Percentiles rank a stretch among this genome's conserved stretches.
Evolutionary conservation across 192 early-diverging fungal species (phyloP).

Genomic region (Spizellomyces punctatus): DNA sequence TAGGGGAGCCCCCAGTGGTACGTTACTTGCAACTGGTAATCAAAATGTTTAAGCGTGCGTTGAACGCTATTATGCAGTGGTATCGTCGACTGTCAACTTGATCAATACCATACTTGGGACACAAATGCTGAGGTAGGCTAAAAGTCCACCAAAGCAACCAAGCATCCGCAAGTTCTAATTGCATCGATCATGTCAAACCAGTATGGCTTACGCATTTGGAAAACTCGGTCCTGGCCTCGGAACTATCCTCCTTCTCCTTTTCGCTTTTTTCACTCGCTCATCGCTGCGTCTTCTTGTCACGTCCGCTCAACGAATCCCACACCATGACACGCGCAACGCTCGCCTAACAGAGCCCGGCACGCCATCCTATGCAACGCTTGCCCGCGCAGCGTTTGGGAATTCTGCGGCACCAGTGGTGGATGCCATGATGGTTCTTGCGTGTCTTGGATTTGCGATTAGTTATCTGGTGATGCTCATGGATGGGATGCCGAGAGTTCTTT

Average conservation of each 20-base stretch:
- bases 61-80: slow-evolving; percentile 2
- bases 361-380: slow-evolving; percentile 48
- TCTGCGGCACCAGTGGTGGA: slow-evolving; percentile 79
- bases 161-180: not conserved
- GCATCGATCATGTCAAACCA: not conserved
- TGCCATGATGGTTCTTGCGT: slow-evolving; percentile 80
- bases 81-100: slow-evolving; percentile 72
- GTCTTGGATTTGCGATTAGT: slow-evolving; percentile 84
- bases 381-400: slow-evolving; percentile 65
- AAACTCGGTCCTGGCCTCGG: slow-evolving; percentile 73
- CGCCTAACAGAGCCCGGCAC: slow-evolving; percentile 57
- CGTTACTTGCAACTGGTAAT: not conserved
- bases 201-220: slow-evolving; percentile 76
- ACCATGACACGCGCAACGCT: slow-evolving; percentile 17
- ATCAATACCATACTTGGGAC: slow-evolving; percentile 89
- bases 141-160: not conserved
- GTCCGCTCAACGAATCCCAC: slow-evolving; percentile 12
- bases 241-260: slow-evolving; percentile 71
- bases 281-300: slow-evolving; percentile 75
- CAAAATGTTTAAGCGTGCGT: not conserved
- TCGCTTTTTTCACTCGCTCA: slow-evolving; percentile 64
- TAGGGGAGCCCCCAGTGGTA: not conserved
- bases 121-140: slow-evolving; percentile 78
- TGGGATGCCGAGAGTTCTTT: slow-evolving; percentile 58
- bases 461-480: slow-evolving; percentile 90